Percentiles rank a stretch among this genome's conserved stretches.
phyloP scores from a whole-genome alignment of 345 rosid species.

The Arabidopsis thaliana region TAIR10.1 NC_003076.8:18511501-18512000 shows the following conservation, averaged over 20 bases:
- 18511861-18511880: neutral
- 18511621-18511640: neutral
- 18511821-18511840: neutral
- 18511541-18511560: conserved; percentile 33
- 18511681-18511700: neutral
- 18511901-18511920: neutral
- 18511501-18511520: neutral
- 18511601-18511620: conserved; percentile 15
- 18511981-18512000: conserved; percentile 7
- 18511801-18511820: neutral
- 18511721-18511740: neutral
- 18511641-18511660: neutral
- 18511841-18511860: neutral
- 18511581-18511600: neutral
- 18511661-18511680: neutral
- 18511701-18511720: neutral
- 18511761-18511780: neutral
- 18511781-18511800: neutral
- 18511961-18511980: neutral
- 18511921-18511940: conserved; percentile 11
- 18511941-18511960: neutral
- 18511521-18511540: conserved; percentile 31
- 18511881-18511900: neutral
- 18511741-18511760: neutral
- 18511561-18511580: conserved; percentile 29